Base-by-base conservation (phyloP, 306 rosid species). In the Citrullus mucosospermus region DNA sequence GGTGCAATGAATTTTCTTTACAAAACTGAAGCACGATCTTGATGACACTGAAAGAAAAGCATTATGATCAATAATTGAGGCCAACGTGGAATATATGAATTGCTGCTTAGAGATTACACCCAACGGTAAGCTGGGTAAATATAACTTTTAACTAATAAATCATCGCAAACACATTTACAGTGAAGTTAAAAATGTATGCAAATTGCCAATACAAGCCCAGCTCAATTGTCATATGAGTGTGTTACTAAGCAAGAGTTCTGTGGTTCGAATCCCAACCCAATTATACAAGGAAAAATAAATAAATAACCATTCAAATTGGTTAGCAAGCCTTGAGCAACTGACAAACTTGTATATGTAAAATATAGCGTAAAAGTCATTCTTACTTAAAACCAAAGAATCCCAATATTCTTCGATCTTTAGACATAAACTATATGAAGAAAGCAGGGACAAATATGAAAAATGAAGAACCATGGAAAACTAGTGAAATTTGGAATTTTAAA, bases 21-120 rank as follows among this genome's bases (percentile, higher is more conserved):
- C 99, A 95, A 69, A 95, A 95, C 77, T 95, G 99, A 79, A 95
- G 99, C 85, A 95, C 99, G 59, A 93, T 95, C 89, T 95, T 95
- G 83, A 95, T 91, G 60, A 92, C 99, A 80, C 97, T 95, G 92
- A 76, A 82, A 80, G 53, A 18, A 28, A 60, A n/a, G 32, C 32
- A 25, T 62, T n/a, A 20, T 69, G 28, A 43, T n/a, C 55, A 69
- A 44, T 18, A 39, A n/a, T 67, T 18, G 38, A 44, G 38, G 20
- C 6, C 15, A 3, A 44, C n/a, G 8, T 69, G 10, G 75, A 41
- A 43, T 22, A 69, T 44, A 8, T 13, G 76, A 69, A 14, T 69
- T 44, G 28, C 55, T 4, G 38, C 56, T 69, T 69, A 12, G 56
- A 69, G 57, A 46, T 69, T 13, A 6, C 76, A 44, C 38, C 55